Percentiles rank a stretch among this genome's conserved stretches.
Conservation (phyloP, 352 stramenopile species). For the Pythium rishiriense region DNA sequence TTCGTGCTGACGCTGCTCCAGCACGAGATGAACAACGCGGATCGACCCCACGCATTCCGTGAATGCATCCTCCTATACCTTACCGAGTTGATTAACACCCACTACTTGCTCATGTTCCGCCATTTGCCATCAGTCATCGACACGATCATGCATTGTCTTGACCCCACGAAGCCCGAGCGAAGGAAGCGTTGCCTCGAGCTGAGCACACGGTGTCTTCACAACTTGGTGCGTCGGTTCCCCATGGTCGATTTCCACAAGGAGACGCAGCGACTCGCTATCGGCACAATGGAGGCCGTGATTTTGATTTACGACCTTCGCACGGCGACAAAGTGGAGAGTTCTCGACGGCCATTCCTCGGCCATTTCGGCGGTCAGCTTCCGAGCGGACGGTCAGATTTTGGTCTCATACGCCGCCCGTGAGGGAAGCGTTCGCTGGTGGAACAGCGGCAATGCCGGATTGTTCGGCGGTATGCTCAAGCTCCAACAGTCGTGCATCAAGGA, state of each 20-base stretch:
- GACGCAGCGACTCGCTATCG: conserved; percentile 81
- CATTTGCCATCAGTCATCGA: conserved; percentile 83
- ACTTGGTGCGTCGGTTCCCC: conserved; percentile 79
- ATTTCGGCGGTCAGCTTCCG: conserved; percentile 77
- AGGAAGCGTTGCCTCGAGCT: conserved; percentile 74
- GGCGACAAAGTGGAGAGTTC: conserved; percentile 86
- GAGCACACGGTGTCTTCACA: conserved; percentile 79
- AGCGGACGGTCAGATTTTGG: conserved; percentile 70
- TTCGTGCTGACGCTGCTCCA: conserved; percentile 78
- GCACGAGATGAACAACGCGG: conserved; percentile 82
- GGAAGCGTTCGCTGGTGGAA: conserved; percentile 86
- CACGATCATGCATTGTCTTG: conserved; percentile 82
- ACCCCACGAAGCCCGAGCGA: conserved; percentile 82
- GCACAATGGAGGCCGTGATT: conserved; percentile 87
- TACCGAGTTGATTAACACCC: conserved; percentile 80
- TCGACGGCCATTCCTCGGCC: conserved; percentile 75
- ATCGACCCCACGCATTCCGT: conserved; percentile 65
- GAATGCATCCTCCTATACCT: conserved; percentile 78
- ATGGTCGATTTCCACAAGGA: conserved; percentile 90
- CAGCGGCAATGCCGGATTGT: conserved; percentile 71
- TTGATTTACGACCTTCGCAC: conserved; percentile 88
- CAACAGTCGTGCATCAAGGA: conserved; percentile 87
- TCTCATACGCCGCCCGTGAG: conserved; percentile 81
- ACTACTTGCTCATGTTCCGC: conserved; percentile 84
- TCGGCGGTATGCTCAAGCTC: conserved; percentile 87